These are phyloP conservation scores for Aspergillus sparsus DNA, from an alignment of 495 filamentous ascomycete species.

Conservation along the genomic window DNA sequence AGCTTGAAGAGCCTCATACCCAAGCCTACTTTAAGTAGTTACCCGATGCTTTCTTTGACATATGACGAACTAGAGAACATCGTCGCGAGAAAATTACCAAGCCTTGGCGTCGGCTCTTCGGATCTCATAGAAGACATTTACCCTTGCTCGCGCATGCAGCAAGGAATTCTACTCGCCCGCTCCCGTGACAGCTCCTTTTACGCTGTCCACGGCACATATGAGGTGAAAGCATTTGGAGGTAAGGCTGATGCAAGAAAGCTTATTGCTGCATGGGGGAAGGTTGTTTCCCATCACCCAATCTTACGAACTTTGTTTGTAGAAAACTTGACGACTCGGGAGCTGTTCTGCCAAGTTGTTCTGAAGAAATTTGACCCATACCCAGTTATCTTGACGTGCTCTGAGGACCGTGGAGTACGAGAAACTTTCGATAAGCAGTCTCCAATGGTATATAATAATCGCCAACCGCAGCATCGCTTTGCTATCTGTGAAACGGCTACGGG, in stretches of 20 bases:
- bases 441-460: slow-evolving; percentile 37
- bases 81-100: slow-evolving; percentile 43
- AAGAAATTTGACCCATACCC: slow-evolving; percentile 38
- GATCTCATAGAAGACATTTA: slow-evolving; percentile 62
- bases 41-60: slow-evolving; percentile 56
- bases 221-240: slow-evolving; percentile 44
- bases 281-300: slow-evolving; percentile 52
- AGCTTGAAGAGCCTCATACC: neutral
- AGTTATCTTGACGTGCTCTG: slow-evolving; percentile 36
- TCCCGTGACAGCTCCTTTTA: slow-evolving; percentile 58
- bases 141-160: slow-evolving; percentile 67
- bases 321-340: slow-evolving; percentile 44
- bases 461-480: slow-evolving; percentile 50
- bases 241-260: slow-evolving; percentile 42
- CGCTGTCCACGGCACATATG: slow-evolving; percentile 61
- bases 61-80: slow-evolving; percentile 58
- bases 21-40: neutral
- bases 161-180: slow-evolving; percentile 64
- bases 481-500: slow-evolving; percentile 44
- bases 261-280: slow-evolving; percentile 47
- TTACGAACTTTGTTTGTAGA: slow-evolving; percentile 55
- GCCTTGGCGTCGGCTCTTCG: slow-evolving; percentile 46
- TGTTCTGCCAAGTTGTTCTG: slow-evolving; percentile 55
- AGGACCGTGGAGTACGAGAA: slow-evolving; percentile 34
- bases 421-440: slow-evolving; percentile 37